Evolutionary conservation across 192 early-diverging fungal genomes (phyloP), one percentile per base, ranked within the genome.

Genomic region (Coemansia interrupta): DNA sequence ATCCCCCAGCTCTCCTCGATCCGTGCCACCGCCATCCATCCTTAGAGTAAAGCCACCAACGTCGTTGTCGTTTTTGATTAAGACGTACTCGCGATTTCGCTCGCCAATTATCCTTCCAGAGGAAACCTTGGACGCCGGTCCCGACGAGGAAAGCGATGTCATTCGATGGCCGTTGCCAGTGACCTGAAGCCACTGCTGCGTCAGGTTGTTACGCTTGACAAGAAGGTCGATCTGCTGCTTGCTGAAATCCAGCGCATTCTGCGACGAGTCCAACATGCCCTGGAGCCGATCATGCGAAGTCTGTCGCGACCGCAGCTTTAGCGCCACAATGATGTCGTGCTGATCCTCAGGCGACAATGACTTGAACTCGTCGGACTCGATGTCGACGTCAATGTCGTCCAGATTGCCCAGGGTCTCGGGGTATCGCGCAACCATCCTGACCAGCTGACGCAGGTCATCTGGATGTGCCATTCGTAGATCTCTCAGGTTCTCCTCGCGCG

Each of bases 291-390:
- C 77, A 60, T 84, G 86, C 12, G 89, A 88, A 0, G 91, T 87
- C 56, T 89, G 85, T 1, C 97, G 83, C 6, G 90, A 90, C 39
- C 84, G 84, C 11, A 83, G 71, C 54, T 93, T 93, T 14, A 96
- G 80, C 30, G 92, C 92, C n/a, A 89, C 82, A 20, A 99, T 84
- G 41, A 99, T 83, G 66, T 98, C 94, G 70, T 96, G 92, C 72
- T 98, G 97, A 15, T 87, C 70, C 58, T 95, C 92, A 0, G 85
- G 63, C 5, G 93, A 85, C 18, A 97, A 78, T 0, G 82, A 63
- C 44, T 83, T 71, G 68, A 97, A 97, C 9, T 63, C 76, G 2
- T 82, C 83, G 0, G 92, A 92, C 50, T 94, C 89, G n/a, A 89
- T 83, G 61, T 93, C 83, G n/a, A 91, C 51, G 18, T 86, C 78